These are phyloP conservation scores for Podospora pseudocomata DNA, from an alignment of 495 filamentous ascomycete species.

Conservation along the genomic window DNA sequence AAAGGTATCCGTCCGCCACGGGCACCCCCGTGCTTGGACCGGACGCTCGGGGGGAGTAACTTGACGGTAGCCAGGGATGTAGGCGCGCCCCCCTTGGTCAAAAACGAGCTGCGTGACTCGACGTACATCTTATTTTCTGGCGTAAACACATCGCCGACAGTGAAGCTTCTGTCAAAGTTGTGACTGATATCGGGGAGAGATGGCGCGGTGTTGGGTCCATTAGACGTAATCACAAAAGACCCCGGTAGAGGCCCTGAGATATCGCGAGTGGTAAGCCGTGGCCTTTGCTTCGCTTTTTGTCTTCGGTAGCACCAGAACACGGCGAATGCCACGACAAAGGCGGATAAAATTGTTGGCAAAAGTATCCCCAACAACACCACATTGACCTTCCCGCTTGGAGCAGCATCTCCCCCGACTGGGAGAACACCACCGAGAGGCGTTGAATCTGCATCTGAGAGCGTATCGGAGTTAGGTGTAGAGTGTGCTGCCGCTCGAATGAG, in stretches of 20 bases:
- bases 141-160: slow-evolving; percentile 14
- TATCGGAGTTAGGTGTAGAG: slow-evolving; percentile 8
- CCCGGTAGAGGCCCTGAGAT: slow-evolving; percentile 44
- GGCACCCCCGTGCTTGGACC: slow-evolving; percentile 1
- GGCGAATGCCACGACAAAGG: slow-evolving; percentile 14
- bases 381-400: slow-evolving; percentile 12
- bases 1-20: not conserved
- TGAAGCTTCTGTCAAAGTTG: slow-evolving; percentile 22
- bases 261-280: slow-evolving; percentile 27
- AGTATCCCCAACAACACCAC: slow-evolving; percentile 22
- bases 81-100: slow-evolving; percentile 10
- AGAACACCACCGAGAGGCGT: slow-evolving; percentile 5
- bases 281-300: slow-evolving; percentile 10
- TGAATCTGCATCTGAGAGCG: not conserved
- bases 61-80: slow-evolving; percentile 3
- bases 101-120: slow-evolving; percentile 15
- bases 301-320: slow-evolving; percentile 30
- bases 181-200: slow-evolving; percentile 22
- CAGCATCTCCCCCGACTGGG: slow-evolving; percentile 4
- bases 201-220: not conserved
- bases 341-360: slow-evolving; percentile 18
- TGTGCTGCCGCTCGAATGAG: slow-evolving; percentile 35
- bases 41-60: slow-evolving; percentile 11
- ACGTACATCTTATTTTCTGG: slow-evolving; percentile 14
- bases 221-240: slow-evolving; percentile 31